Evolutionary conservation across 768 basidiomycete genomes (phyloP).

Genomic region (Termitomyces sp.): DNA sequence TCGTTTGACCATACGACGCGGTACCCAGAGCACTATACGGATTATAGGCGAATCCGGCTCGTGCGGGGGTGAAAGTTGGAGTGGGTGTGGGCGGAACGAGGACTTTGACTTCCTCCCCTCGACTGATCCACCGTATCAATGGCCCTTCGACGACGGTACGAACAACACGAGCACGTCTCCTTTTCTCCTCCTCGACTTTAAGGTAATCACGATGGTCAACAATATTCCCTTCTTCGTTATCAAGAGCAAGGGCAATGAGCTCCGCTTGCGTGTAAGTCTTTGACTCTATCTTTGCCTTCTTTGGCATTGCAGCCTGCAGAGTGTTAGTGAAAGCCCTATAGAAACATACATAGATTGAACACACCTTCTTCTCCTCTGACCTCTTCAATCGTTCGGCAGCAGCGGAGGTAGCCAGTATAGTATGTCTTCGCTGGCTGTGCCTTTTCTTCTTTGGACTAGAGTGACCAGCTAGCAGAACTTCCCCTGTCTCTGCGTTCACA

Average conservation of each 20-base stretch:
- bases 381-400: slow-evolving; percentile 63
- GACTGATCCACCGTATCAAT: slow-evolving; percentile 69
- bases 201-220: slow-evolving; percentile 78
- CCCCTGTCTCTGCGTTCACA: slow-evolving; percentile 60
- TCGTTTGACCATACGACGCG: slow-evolving; percentile 14
- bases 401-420: slow-evolving; percentile 67
- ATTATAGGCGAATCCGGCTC: slow-evolving; percentile 9
- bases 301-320: slow-evolving; percentile 54
- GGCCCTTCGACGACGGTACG: slow-evolving; percentile 64
- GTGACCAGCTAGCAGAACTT: slow-evolving; percentile 38
- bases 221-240: slow-evolving; percentile 85
- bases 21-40: slow-evolving; percentile 12
- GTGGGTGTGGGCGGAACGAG: slow-evolving; percentile 32
- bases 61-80: slow-evolving; percentile 14
- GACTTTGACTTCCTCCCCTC: slow-evolving; percentile 53
- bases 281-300: slow-evolving; percentile 51
- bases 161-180: slow-evolving; percentile 61
- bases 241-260: slow-evolving; percentile 76
- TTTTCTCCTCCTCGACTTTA: slow-evolving; percentile 76
- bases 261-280: slow-evolving; percentile 75
- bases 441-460: slow-evolving; percentile 30
- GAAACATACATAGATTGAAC: slow-evolving; percentile 7
- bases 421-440: slow-evolving; percentile 65
- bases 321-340: background rate
- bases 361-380: slow-evolving; percentile 59